Evolutionary conservation across 441 rosid species (phyloP).

Genomic region (Geranium incanum): DNA sequence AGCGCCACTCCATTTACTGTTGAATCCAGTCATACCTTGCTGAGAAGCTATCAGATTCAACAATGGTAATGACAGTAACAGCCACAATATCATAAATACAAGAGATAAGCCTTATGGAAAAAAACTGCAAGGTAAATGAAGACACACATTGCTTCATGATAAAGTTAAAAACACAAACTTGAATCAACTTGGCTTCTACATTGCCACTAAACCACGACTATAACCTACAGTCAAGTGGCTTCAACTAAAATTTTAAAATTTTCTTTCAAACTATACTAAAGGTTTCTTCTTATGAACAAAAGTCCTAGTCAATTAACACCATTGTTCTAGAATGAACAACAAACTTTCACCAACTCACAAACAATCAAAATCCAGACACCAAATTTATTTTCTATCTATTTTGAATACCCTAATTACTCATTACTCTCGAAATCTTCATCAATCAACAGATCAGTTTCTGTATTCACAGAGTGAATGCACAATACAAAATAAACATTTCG

Average conservation of each 20-base stretch:
- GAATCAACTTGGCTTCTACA: not conserved
- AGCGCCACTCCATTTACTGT: slow-evolving; percentile 18
- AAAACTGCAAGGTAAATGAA: not conserved
- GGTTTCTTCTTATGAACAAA: too few relatives aligned
- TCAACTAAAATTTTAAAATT: not conserved
- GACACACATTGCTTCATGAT: not conserved
- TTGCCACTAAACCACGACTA: not conserved
- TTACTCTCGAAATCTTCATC: not conserved
- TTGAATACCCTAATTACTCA: not conserved
- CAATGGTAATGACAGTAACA: slow-evolving; percentile 21
- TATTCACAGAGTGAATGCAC: too few relatives aligned
- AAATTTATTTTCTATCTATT: too few relatives aligned
- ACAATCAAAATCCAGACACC: not conserved
- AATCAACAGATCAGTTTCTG: not conserved
- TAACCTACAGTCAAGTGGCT: not conserved
- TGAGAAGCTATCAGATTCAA: slow-evolving; percentile 29
- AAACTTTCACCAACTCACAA: not conserved
- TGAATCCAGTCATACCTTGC: slow-evolving; percentile 24
- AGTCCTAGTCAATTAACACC: not conserved
- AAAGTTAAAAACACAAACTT: too few relatives aligned
- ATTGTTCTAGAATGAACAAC: not conserved
- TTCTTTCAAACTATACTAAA: not conserved
- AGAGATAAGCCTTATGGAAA: not conserved
- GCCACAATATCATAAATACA: not conserved
- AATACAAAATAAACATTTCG: too few relatives aligned